phyloP scores from a whole-genome alignment of 2,329 filamentous ascomycete genomes.

The Pyrenophora tritici-repentis region DNA sequence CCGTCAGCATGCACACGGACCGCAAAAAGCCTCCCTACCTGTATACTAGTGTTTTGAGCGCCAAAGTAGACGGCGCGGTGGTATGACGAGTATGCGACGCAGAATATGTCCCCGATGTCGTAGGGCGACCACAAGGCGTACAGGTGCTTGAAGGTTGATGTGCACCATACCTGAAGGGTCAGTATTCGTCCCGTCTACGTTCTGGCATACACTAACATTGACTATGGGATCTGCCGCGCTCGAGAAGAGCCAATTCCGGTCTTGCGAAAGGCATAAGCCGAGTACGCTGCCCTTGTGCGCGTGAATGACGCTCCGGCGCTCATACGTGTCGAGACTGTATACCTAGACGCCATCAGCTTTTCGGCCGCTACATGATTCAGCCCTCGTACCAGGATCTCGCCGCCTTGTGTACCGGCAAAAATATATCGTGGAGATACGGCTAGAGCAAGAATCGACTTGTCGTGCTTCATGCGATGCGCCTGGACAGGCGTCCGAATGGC shows the following conservation, averaged over 20 bases:
- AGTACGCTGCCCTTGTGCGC: conserved; percentile 92
- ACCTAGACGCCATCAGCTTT: conserved; percentile 52
- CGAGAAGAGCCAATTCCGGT: conserved; percentile 80
- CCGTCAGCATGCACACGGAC: conserved; percentile 10
- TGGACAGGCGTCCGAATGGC: conserved; percentile 60
- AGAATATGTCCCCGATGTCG: conserved; percentile 95
- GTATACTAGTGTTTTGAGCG: conserved; percentile 88
- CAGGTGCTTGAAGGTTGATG: conserved; percentile 72
- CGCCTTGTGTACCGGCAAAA: conserved; percentile 90
- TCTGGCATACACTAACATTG: conserved; percentile 60
- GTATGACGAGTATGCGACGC: conserved; percentile 81
- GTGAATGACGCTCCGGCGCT: conserved; percentile 76
- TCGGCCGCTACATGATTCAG: background rate
- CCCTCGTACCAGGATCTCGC: conserved; percentile 76
- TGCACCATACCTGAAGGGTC: conserved; percentile 71
- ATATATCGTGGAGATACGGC: conserved; percentile 80
- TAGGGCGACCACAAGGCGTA: conserved; percentile 93
- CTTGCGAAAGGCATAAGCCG: conserved; percentile 77
- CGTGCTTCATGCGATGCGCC: conserved; percentile 75
- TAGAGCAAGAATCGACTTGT: conserved; percentile 80
- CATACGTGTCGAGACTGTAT: conserved; percentile 88
- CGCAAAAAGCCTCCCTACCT: conserved; percentile 39
- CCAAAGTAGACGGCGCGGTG: conserved; percentile 87
- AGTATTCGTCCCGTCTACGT: conserved; percentile 1
- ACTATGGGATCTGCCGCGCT: conserved; percentile 92